Conservation (phyloP, 2,329 filamentous ascomycete species). For the Colletotrichum sp. region DNA sequence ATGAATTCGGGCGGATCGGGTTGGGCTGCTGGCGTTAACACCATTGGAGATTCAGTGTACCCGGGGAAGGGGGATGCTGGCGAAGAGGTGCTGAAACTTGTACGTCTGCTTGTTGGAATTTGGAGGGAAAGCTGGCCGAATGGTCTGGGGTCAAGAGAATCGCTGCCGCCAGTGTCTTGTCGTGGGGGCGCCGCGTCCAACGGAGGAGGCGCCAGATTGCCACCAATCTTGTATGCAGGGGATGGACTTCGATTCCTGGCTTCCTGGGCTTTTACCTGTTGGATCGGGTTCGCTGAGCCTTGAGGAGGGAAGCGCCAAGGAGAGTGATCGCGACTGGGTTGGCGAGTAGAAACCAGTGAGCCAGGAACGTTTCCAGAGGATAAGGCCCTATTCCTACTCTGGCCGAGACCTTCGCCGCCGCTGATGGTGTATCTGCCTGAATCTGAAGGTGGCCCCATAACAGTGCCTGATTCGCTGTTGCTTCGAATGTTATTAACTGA, state of each 20-base stretch:
- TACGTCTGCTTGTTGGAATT: slow-evolving; percentile 52
- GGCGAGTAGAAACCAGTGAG: not conserved
- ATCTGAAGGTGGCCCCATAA: slow-evolving; percentile 6
- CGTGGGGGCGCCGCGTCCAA: slow-evolving; percentile 20
- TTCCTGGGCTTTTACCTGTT: slow-evolving; percentile 11
- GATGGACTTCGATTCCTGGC: slow-evolving; percentile 31
- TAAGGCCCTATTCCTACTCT: slow-evolving; percentile 44
- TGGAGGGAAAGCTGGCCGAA: slow-evolving; percentile 42
- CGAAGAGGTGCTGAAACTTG: slow-evolving; percentile 50
- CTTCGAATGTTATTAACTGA: slow-evolving; percentile 31
- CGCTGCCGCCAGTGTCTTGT: not conserved
- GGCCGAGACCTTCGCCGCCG: slow-evolving; percentile 13
- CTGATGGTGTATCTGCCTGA: slow-evolving; percentile 17
- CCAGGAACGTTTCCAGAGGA: slow-evolving; percentile 50
- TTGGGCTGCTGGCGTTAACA: slow-evolving; percentile 45
- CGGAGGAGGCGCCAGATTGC: slow-evolving; percentile 47
- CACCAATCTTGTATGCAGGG: slow-evolving; percentile 40
- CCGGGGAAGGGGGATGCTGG: slow-evolving; percentile 70
- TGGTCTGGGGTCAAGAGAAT: not conserved
- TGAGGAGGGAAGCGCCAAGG: slow-evolving; percentile 12
- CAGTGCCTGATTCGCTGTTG: slow-evolving; percentile 14
- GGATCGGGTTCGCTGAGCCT: slow-evolving; percentile 1
- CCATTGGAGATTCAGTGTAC: slow-evolving; percentile 64
- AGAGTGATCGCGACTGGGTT: slow-evolving; percentile 6
- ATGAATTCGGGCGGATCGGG: slow-evolving; percentile 58